A percentile compares a stretch with the other conserved stretches of the same genome.
These are phyloP conservation scores for Umbelopsis vinacea DNA, from an alignment of 192 early-diverging fungal genomes.

Conservation along the genomic window DNA sequence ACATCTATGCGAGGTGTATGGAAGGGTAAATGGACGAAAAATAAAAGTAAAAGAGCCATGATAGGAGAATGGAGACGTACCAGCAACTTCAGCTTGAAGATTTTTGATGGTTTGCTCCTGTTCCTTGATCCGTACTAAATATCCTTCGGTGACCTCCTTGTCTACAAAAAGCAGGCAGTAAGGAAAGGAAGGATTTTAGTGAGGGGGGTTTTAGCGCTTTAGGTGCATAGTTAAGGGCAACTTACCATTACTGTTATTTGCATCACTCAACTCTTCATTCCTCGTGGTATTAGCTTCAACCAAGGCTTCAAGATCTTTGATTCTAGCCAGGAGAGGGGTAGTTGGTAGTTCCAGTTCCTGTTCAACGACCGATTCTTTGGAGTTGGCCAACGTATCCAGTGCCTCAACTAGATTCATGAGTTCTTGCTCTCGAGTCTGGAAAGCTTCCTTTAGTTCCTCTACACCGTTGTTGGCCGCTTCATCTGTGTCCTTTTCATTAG, in stretches of 20 bases:
- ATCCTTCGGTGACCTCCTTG: slow-evolving; percentile 5
- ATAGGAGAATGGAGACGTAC: not conserved
- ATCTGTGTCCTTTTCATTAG: not conserved
- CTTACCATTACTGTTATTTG: not conserved
- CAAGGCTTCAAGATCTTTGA: slow-evolving; percentile 31
- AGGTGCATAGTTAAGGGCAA: not conserved
- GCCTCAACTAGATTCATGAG: slow-evolving; percentile 20
- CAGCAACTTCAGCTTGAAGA: not conserved
- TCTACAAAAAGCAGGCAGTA: slow-evolving; percentile 1
- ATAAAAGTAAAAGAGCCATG: not conserved
- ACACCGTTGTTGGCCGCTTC: not conserved
- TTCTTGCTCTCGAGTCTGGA: slow-evolving; percentile 26
- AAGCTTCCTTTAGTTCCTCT: slow-evolving; percentile 17
- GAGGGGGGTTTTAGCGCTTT: not conserved
- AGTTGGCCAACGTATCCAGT: slow-evolving; percentile 11
- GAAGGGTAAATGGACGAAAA: not conserved
- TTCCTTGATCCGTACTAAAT: slow-evolving; percentile 21
- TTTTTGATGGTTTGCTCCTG: slow-evolving; percentile 12
- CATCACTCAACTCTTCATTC: not conserved
- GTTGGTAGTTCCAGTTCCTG: not conserved
- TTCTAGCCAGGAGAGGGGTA: not conserved
- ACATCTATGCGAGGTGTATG: not conserved
- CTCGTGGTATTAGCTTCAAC: slow-evolving; percentile 7
- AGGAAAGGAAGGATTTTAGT: not conserved
- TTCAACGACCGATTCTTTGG: slow-evolving; percentile 1